Evolutionary conservation across 306 rosid species (phyloP), one percentile per base, ranked within the genome.

Genomic region (Luffa aegyptiaca): DNA sequence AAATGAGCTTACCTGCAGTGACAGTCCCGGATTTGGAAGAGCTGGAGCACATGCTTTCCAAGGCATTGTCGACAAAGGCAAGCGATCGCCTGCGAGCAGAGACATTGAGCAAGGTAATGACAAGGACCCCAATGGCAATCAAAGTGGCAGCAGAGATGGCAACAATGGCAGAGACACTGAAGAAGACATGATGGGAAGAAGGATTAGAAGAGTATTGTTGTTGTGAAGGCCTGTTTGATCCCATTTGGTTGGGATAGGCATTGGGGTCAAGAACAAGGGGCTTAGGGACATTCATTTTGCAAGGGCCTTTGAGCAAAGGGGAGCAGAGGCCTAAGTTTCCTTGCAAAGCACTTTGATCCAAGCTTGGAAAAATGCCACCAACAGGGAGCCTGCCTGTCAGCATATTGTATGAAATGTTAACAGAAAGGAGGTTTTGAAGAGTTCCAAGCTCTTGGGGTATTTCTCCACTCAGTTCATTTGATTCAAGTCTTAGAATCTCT

Each of bases 251-350:
- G 82, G 73, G 64, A 83, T 85, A 89, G 4, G 90, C 95, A 85
- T 88, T 88, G 35, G 98, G 98, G 59, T 92, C 97, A 75, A 95
- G 90, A 5, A 92, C 98, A 57, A 95, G 92, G 21, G 98, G 98
- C 85, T 95, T 95, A 8, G 97, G 86, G 12, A 91, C 97, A 83
- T 95, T 84, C 96, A 92, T 83, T 78, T 71, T 90, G 39, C 98
- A 95, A n/a, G 98, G 97, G 55, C 98, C 98, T 79, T 89, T 81
- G 79, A 95, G 68, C 84, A 95, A 83, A 17, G 93, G 96, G 44
- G 98, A 89, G 80, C 98, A 95, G 57, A 95, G 87, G 39, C 98
- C 98, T 8, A 84, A 66, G 85, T 95, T 95, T 69, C 98, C 98
- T 84, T 91, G 92, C 81, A 95, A 76, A 17, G 97, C 84, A 83